phyloP scores from a whole-genome alignment of 768 basidiomycete genomes.

The Boletus sensibilis region DNA sequence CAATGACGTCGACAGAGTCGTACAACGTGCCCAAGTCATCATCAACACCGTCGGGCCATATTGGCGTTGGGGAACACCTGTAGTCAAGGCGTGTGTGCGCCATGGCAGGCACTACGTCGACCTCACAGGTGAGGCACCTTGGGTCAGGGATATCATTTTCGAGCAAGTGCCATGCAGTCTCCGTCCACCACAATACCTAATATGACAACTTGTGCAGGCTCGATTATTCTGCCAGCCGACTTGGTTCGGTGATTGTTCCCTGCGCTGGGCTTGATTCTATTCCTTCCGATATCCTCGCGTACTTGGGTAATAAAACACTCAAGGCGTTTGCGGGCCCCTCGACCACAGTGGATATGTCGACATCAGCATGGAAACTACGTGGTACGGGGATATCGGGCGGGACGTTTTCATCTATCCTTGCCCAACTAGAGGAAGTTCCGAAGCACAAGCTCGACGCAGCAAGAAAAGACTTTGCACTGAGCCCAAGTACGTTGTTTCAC shows the following conservation, averaged over 20 bases:
- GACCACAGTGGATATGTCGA: conserved; percentile 51
- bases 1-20: conserved; percentile 53
- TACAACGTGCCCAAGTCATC: conserved; percentile 61
- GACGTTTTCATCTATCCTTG: conserved; percentile 38
- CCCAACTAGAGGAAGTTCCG: conserved; percentile 34
- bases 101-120: conserved; percentile 85
- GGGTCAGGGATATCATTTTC: conserved; percentile 61
- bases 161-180: conserved; percentile 41
- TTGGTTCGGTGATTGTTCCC: conserved; percentile 74
- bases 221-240: conserved; percentile 69
- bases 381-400: conserved; percentile 35
- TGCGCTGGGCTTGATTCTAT: conserved; percentile 77
- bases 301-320: conserved; percentile 68
- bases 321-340: conserved; percentile 42
- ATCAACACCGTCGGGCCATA: conserved; percentile 80
- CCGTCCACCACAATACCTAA: conserved; percentile 3
- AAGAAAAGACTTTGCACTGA: conserved; percentile 39
- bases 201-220: conserved; percentile 44
- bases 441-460: conserved; percentile 30
- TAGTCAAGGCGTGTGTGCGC: conserved; percentile 75
- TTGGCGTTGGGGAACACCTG: conserved; percentile 67
- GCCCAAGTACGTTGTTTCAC: conserved; percentile 37
- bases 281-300: conserved; percentile 69
- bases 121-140: conserved; percentile 70
- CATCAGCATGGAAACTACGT: conserved; percentile 45